phyloP scores from a whole-genome alignment of 2,329 filamentous ascomycete genomes.

The Colletotrichum karsti region DNA sequence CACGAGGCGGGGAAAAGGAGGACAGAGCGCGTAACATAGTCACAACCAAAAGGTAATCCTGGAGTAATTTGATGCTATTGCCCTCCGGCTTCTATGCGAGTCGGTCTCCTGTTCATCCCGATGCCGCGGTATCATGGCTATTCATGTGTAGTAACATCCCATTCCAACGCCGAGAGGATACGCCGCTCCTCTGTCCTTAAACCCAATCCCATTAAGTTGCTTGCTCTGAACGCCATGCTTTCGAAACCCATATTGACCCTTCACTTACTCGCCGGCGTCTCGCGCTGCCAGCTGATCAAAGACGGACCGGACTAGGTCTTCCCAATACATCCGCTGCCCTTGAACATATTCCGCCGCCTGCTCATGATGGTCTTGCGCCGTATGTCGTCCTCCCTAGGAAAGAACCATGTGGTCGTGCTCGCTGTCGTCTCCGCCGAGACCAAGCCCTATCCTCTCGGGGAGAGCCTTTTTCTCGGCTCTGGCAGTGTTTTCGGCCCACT shows the following conservation, averaged over 20 bases:
- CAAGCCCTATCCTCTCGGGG: constrained; percentile 49
- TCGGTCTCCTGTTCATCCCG: constrained; percentile 23
- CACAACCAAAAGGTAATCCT: too few species aligned
- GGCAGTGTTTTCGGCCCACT: constrained; percentile 81
- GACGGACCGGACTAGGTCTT: too few species aligned
- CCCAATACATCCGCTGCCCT: too few species aligned
- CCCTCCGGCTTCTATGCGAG: constrained; percentile 2
- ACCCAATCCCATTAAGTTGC: background rate
- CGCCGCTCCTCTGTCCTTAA: background rate
- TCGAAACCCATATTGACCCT: background rate
- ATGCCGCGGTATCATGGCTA: background rate
- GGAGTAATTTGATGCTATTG: too few species aligned
- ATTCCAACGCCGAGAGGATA: too few species aligned
- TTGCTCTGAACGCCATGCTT: constrained; percentile 6
- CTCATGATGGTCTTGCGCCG: too few species aligned
- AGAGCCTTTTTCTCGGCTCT: constrained; percentile 50
- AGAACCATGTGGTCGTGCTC: constrained; percentile 27
- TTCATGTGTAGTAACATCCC: constrained; percentile 3
- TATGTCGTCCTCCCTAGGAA: background rate
- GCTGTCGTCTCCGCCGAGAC: constrained; percentile 40
- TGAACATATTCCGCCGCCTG: too few species aligned
- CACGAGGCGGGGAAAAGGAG: too few species aligned
- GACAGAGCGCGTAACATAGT: too few species aligned
- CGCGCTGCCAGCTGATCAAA: too few species aligned
- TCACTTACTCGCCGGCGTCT: too few species aligned